These are phyloP conservation scores for Cokeromyces recurvatus DNA, from an alignment of 371 early-diverging fungal species.

Conservation along the genomic window DNA sequence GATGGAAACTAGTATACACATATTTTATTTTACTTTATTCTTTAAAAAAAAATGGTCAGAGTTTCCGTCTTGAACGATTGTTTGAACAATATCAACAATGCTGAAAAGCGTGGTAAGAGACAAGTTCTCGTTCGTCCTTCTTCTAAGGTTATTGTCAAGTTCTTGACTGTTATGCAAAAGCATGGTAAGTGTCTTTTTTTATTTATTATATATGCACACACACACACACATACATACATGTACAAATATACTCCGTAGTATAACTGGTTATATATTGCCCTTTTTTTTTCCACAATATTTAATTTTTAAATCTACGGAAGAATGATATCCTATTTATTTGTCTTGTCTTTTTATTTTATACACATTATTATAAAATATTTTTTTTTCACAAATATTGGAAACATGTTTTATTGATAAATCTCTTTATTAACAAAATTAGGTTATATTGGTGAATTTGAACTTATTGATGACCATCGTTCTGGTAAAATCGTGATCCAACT, in stretches of 20 bases:
- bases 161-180: slow-evolving; percentile 99
- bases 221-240: too few relatives aligned
- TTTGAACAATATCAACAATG: slow-evolving; percentile 99
- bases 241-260: slow-evolving; percentile 51
- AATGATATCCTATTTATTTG: slow-evolving; percentile 27
- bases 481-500: slow-evolving; percentile 99
- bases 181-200: slow-evolving; percentile 82
- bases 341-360: too few relatives aligned
- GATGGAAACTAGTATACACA: too few relatives aligned
- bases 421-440: too few relatives aligned
- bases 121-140: slow-evolving; percentile 96
- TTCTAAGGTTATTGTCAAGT: slow-evolving; percentile 97
- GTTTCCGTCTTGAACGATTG: slow-evolving; percentile 78
- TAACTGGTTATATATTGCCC: slow-evolving; percentile 62
- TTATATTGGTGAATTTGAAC: slow-evolving; percentile 99
- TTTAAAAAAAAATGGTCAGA: slow-evolving; percentile 30
- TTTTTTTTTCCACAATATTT: slow-evolving; percentile 29
- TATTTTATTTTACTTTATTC: too few relatives aligned
- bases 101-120: slow-evolving; percentile 97
- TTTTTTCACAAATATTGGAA: too few relatives aligned
- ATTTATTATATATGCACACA: too few relatives aligned
- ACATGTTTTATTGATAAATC: too few relatives aligned
- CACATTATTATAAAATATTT: too few relatives aligned
- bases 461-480: slow-evolving; percentile 97
- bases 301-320: slow-evolving; percentile 75